Evolutionary conservation across 495 filamentous ascomycete genomes (phyloP).

Genomic region (Xylaria grammica): DNA sequence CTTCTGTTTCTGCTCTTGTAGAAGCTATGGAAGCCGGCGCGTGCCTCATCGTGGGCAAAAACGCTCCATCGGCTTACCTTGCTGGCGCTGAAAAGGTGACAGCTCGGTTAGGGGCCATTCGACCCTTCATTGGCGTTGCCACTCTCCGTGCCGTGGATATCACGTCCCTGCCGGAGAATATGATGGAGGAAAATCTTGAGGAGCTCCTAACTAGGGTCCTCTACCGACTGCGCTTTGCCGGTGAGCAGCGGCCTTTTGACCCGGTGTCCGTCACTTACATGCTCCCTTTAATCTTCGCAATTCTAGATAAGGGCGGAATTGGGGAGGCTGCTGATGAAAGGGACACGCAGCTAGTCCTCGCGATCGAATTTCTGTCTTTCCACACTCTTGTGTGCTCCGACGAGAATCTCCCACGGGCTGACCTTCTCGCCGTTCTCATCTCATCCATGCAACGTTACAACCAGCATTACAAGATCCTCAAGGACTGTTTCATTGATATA

Average conservation of each 20-base stretch:
- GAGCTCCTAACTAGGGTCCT: slow-evolving; percentile 87
- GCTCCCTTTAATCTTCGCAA: slow-evolving; percentile 75
- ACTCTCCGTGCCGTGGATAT: slow-evolving; percentile 79
- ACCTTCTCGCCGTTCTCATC: slow-evolving; percentile 72
- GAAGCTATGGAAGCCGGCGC: slow-evolving; percentile 77
- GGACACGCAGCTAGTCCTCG: slow-evolving; percentile 86
- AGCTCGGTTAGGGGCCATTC: slow-evolving; percentile 72
- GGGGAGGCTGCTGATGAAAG: slow-evolving; percentile 73
- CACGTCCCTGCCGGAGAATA: slow-evolving; percentile 68
- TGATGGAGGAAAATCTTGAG: slow-evolving; percentile 79
- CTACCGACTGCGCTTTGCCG: slow-evolving; percentile 86
- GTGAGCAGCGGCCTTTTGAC: slow-evolving; percentile 91
- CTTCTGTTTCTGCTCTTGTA: slow-evolving; percentile 72
- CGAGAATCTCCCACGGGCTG: slow-evolving; percentile 71
- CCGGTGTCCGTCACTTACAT: slow-evolving; percentile 83
- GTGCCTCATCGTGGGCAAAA: slow-evolving; percentile 76
- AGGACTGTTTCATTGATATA: slow-evolving; percentile 86
- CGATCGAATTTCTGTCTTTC: slow-evolving; percentile 87
- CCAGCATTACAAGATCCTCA: slow-evolving; percentile 91
- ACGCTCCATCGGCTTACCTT: slow-evolving; percentile 79
- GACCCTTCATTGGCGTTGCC: slow-evolving; percentile 85
- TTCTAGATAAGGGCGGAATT: slow-evolving; percentile 79
- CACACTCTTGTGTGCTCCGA: slow-evolving; percentile 79
- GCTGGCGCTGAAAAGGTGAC: slow-evolving; percentile 74
- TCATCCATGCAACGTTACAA: slow-evolving; percentile 84